phyloP scores from a whole-genome alignment of 2,329 filamentous ascomycete genomes.

The Karstenula rhodostoma region DNA sequence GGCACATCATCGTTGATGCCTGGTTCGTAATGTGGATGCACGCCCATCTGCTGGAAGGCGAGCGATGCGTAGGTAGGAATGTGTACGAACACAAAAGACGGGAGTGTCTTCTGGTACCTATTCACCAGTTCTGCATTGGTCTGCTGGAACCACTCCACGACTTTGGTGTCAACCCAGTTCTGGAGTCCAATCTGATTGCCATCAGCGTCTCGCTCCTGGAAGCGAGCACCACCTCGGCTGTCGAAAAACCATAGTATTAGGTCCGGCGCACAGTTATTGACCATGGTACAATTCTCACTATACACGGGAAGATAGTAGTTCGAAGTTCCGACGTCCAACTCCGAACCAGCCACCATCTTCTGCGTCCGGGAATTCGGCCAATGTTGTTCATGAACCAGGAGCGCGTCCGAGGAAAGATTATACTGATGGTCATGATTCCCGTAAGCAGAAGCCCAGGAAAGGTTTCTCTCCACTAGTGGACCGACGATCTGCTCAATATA shows the following conservation, averaged over 20 bases:
- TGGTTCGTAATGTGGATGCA: constrained; percentile 53
- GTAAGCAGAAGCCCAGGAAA: constrained; percentile 72
- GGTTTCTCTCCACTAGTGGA: constrained; percentile 60
- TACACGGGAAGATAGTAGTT: constrained; percentile 64
- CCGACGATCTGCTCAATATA: constrained; percentile 21
- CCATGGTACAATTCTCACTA: constrained; percentile 12
- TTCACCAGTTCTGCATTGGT: constrained; percentile 17
- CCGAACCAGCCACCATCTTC: constrained; percentile 45
- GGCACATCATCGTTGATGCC: constrained; percentile 41
- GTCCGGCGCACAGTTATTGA: constrained; percentile 23
- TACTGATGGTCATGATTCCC: constrained; percentile 70
- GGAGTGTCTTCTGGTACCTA: constrained; percentile 40
- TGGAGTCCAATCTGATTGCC: constrained; percentile 12
- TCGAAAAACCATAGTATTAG: constrained; percentile 76
- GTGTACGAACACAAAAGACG: constrained; percentile 61
- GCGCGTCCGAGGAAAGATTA: constrained; percentile 56
- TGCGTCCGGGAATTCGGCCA: constrained; percentile 42
- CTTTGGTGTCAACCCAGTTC: constrained; percentile 14
- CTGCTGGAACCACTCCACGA: constrained; percentile 13
- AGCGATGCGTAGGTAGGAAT: constrained; percentile 47
- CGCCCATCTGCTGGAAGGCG: constrained; percentile 54
- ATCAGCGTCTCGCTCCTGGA: constrained; percentile 14
- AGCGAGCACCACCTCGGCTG: constrained; percentile 21
- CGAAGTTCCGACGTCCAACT: constrained; percentile 45
- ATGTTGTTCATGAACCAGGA: constrained; percentile 10